Conservation (phyloP, 2,329 filamentous ascomycete genomes). For the Cercospora sp. region DNA sequence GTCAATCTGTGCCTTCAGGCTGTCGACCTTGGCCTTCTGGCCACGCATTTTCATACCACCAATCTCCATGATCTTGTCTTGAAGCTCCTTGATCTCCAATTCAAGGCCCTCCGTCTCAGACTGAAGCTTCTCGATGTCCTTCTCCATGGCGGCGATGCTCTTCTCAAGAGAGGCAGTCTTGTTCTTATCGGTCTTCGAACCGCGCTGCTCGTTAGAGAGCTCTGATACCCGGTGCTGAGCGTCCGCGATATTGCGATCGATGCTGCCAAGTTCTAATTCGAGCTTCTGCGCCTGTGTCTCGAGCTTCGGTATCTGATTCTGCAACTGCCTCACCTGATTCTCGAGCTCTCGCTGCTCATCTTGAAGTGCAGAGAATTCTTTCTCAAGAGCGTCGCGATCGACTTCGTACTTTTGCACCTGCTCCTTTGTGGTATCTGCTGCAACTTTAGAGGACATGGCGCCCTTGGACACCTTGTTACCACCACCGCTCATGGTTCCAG, state of each 20-base stretch:
- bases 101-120: slow-evolving; percentile 87
- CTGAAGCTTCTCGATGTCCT: slow-evolving; percentile 76
- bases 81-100: slow-evolving; percentile 85
- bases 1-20: slow-evolving; percentile 80
- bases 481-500: slow-evolving; percentile 97
- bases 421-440: slow-evolving; percentile 82
- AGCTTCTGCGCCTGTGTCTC: slow-evolving; percentile 93
- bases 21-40: slow-evolving; percentile 88
- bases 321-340: slow-evolving; percentile 67
- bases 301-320: slow-evolving; percentile 75
- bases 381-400: slow-evolving; percentile 81
- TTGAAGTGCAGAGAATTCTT: slow-evolving; percentile 80
- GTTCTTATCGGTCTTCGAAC: slow-evolving; percentile 75
- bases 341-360: slow-evolving; percentile 81
- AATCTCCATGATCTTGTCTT: slow-evolving; percentile 98
- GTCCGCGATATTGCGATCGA: slow-evolving; percentile 79
- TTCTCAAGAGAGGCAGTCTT: slow-evolving; percentile 73
- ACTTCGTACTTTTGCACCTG: slow-evolving; percentile 83
- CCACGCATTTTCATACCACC: slow-evolving; percentile 89
- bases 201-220: slow-evolving; percentile 75
- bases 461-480: slow-evolving; percentile 87
- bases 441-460: slow-evolving; percentile 93
- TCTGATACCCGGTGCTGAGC: slow-evolving; percentile 83
- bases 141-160: slow-evolving; percentile 71
- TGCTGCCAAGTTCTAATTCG: slow-evolving; percentile 81